Conservation (phyloP, 2,329 filamentous ascomycete genomes). For the Pezicula rhizophila region DNA sequence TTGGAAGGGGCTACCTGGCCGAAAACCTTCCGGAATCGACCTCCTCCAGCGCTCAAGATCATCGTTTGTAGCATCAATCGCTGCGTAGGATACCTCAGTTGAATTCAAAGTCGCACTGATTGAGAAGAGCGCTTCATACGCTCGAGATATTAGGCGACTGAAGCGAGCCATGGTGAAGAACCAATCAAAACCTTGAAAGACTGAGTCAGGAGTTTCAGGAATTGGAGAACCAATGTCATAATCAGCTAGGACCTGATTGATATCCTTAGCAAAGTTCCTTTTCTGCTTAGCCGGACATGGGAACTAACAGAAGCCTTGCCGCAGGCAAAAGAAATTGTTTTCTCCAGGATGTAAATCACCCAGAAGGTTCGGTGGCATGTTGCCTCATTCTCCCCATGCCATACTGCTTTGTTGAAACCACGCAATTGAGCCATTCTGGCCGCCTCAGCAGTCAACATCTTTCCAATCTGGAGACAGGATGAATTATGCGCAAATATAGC, state of each 20-base stretch:
- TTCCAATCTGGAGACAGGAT: slow-evolving; percentile 29
- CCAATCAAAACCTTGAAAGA: slow-evolving; percentile 30
- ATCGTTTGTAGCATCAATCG: slow-evolving; percentile 20
- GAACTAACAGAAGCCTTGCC: slow-evolving; percentile 28
- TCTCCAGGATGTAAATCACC: slow-evolving; percentile 35
- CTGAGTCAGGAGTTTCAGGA: slow-evolving; percentile 27
- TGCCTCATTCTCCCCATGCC: slow-evolving; percentile 9
- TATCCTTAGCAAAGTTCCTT: neutral
- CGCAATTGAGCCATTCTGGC: slow-evolving; percentile 28
- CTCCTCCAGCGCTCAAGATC: slow-evolving; percentile 27
- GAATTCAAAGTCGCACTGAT: slow-evolving; percentile 26
- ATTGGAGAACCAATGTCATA: slow-evolving; percentile 32
- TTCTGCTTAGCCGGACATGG: neutral
- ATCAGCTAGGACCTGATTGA: slow-evolving; percentile 31
- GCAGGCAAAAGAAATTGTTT: slow-evolving; percentile 27
- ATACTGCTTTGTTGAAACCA: slow-evolving; percentile 23
- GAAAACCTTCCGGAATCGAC: slow-evolving; percentile 25
- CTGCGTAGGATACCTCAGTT: slow-evolving; percentile 7
- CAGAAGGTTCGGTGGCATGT: slow-evolving; percentile 29
- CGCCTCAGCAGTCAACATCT: slow-evolving; percentile 28
- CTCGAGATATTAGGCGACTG: slow-evolving; percentile 27
- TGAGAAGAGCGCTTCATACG: slow-evolving; percentile 30
- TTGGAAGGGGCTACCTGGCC: slow-evolving; percentile 23
- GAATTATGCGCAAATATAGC: slow-evolving; percentile 30
- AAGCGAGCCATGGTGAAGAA: slow-evolving; percentile 27